These are phyloP conservation scores for Elongisporangium prolatum DNA, from an alignment of 352 stramenopile species.

Conservation along the genomic window DNA sequence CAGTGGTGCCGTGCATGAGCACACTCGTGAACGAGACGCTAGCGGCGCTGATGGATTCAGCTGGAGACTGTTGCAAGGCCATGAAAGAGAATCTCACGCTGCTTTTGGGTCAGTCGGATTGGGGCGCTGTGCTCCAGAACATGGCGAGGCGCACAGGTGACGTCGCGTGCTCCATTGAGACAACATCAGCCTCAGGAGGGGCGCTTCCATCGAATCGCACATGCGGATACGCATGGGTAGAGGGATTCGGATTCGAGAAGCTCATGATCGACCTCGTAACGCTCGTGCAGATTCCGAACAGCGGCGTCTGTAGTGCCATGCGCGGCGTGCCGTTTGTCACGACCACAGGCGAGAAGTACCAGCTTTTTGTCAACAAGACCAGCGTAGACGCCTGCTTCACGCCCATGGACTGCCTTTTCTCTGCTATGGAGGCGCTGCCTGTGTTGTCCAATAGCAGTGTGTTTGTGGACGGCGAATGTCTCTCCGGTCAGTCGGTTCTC, in stretches of 20 bases:
- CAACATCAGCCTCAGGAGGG: slow-evolving; percentile 8
- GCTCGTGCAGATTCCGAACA: slow-evolving; percentile 26
- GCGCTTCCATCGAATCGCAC: slow-evolving; percentile 1
- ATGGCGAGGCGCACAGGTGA: slow-evolving; percentile 19
- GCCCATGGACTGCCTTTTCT: slow-evolving; percentile 29
- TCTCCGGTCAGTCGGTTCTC: slow-evolving; percentile 11
- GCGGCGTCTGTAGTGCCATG: slow-evolving; percentile 27
- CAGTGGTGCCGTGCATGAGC: slow-evolving; percentile 28
- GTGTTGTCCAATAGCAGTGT: slow-evolving; percentile 7
- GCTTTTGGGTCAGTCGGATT: slow-evolving; percentile 18
- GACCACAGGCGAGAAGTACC: slow-evolving; percentile 14
- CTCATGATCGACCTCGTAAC: slow-evolving; percentile 19
- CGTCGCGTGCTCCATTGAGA: slow-evolving; percentile 25
- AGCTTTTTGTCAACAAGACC: slow-evolving; percentile 23
- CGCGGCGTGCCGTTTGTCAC: slow-evolving; percentile 22
- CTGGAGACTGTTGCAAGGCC: slow-evolving; percentile 25
- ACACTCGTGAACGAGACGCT: slow-evolving; percentile 20
- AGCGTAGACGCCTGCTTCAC: slow-evolving; percentile 31
- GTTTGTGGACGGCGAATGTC: slow-evolving; percentile 5
- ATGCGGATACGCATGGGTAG: slow-evolving; percentile 17
- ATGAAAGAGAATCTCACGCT: slow-evolving; percentile 21
- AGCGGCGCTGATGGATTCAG: slow-evolving; percentile 17
- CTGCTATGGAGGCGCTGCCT: slow-evolving; percentile 23
- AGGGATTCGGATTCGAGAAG: slow-evolving; percentile 8
- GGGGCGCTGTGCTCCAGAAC: slow-evolving; percentile 11